These are phyloP conservation scores for Albugo candida DNA, from an alignment of 352 stramenopile species.

Conservation along the genomic window DNA sequence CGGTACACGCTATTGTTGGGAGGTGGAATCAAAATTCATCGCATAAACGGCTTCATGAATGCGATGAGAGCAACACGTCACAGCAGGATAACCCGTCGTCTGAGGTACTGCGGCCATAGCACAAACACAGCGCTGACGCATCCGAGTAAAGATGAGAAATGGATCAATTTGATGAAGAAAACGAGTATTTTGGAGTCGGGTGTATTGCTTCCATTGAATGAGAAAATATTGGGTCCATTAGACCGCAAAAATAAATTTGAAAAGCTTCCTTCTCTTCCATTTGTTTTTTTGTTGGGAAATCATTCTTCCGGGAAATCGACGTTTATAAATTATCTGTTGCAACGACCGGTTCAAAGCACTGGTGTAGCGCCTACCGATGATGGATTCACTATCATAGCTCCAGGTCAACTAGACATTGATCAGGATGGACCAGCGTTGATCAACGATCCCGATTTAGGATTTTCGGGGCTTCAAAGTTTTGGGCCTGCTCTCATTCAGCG, in stretches of 20 bases:
- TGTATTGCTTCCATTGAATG: conserved; percentile 64
- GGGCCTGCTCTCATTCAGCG: conserved; percentile 96
- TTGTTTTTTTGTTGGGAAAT: conserved; percentile 98
- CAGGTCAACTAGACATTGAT: conserved; percentile 89
- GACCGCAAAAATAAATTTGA: conserved; percentile 80
- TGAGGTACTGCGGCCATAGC: too few relatives aligned
- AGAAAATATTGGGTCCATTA: conserved; percentile 68
- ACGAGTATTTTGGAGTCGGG: conserved; percentile 49
- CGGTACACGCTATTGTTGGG: too few relatives aligned
- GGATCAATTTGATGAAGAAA: conserved; percentile 67
- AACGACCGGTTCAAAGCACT: conserved; percentile 91
- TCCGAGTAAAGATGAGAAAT: conserved; percentile 36
- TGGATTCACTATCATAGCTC: conserved; percentile 97
- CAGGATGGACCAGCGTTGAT: conserved; percentile 90
- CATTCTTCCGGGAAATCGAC: conserved; percentile 97
- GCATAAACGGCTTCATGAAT: too few relatives aligned
- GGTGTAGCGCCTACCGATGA: conserved; percentile 99
- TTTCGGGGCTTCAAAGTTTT: conserved; percentile 89
- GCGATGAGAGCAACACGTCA: too few relatives aligned
- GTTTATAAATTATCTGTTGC: conserved; percentile 98
- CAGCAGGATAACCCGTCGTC: too few relatives aligned
- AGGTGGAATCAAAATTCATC: too few relatives aligned
- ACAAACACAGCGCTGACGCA: too few relatives aligned
- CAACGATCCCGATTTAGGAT: conserved; percentile 96
- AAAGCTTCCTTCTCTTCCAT: conserved; percentile 87